Evolutionary conservation across 108 stramenopile genomes (phyloP), one percentile per base, ranked within the genome.

Genomic region (Pseudonitzschia multistriata): DNA sequence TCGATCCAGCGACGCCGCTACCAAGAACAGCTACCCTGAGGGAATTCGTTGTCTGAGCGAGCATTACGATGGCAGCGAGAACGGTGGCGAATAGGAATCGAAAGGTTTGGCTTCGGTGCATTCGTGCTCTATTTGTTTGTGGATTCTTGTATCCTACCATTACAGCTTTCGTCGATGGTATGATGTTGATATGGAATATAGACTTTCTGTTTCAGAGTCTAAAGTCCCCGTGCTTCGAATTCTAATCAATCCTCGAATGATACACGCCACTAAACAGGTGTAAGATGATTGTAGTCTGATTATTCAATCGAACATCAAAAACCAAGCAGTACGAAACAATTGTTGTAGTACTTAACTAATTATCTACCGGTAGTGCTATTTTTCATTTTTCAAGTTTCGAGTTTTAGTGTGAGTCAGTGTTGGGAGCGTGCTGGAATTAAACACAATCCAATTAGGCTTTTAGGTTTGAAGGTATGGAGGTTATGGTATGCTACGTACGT

Each of bases 21-120:
- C 78, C 78, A 4, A 79, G 36, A 7, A 79, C 62, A 25, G 78
- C 78, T 36, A 79, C 74, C 19, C 62, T 33, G 31, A 70, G 33
- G 24, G 57, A 59, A 29, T 59, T 34, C 19, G 57, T 33, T 19
- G 57, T 59, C 57, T 25, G 57, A 21, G 35, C 33, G 0, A 59
- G 57, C 57, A 59, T 59, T 17, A 25, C 15, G 19, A 59, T 2
- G 57, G 35, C 28, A 10, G 29, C 31, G 7, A 34, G 10, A 8
- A 35, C 35, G 5, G 35, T 34, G 31, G 35, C 3, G 10, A 59
- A 7, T 59, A 45, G 42, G 42, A 45, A 45, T 45, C 42, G 3
- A 4, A 45, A 13, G 3, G 5, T 13, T 45, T 6, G n/a, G n/a
- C n/a, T n/a, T n/a, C n/a, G 42, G 42, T 45, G 17, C 42, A 13